Percentiles rank a stretch among this genome's conserved stretches.
Conservation (phyloP, 2,329 filamentous ascomycete genomes). For the Aspergillus neoniger region DNA sequence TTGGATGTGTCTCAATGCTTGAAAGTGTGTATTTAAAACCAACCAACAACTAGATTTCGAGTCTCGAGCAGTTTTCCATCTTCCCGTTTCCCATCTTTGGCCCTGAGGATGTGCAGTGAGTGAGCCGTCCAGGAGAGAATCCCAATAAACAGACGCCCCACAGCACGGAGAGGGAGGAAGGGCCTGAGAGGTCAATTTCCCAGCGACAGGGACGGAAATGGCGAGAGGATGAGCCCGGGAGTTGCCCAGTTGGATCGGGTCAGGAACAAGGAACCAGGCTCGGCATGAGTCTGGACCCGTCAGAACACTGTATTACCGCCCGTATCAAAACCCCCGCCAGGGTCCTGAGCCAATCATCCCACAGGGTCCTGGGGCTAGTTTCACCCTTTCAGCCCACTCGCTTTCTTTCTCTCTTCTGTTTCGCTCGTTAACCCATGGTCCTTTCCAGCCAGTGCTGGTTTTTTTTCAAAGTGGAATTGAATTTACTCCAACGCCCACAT, state of each 20-base stretch:
- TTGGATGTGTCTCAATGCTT: neutral
- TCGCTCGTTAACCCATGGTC: neutral
- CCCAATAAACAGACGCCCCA: slow-evolving; percentile 7
- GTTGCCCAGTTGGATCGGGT: neutral
- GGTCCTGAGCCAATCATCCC: slow-evolving; percentile 8
- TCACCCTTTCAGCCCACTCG: neutral
- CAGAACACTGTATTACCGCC: neutral
- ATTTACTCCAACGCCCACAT: neutral
- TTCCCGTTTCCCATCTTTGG: too few species aligned
- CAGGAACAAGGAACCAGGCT: slow-evolving; percentile 5
- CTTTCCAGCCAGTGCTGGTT: neutral
- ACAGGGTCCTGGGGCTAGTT: slow-evolving; percentile 7
- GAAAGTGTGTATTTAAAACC: neutral
- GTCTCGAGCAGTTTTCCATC: neutral
- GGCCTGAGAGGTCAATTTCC: neutral
- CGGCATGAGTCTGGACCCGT: slow-evolving; percentile 2
- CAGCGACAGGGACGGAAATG: neutral
- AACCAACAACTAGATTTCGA: neutral
- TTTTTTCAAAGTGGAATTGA: neutral
- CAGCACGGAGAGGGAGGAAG: neutral
- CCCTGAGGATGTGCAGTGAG: neutral
- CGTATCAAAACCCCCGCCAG: neutral
- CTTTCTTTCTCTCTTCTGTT: neutral
- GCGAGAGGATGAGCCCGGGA: neutral
- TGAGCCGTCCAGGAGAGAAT: slow-evolving; percentile 5